Conservation (phyloP, 139 green algal genomes). For the Microglena sp. region DNA sequence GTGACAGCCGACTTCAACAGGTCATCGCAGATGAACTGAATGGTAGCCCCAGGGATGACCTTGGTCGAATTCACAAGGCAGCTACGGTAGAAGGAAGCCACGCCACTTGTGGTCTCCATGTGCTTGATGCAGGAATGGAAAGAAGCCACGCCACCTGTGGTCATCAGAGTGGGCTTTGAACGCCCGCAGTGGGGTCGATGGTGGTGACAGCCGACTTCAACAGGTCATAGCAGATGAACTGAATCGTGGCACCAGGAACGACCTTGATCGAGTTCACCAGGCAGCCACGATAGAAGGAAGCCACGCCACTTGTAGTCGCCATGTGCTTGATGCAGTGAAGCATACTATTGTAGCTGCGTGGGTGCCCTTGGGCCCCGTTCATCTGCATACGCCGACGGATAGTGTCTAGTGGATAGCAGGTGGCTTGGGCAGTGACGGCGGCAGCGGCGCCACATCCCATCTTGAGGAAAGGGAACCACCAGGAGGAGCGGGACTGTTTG, state of each 20-base stretch:
- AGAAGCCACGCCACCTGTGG: not conserved
- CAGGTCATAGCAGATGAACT: constrained; percentile 51
- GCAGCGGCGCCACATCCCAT: constrained; percentile 46
- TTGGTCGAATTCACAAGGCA: no score
- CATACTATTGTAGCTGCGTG: not conserved
- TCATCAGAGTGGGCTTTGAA: constrained; percentile 31
- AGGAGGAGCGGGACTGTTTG: constrained; percentile 16
- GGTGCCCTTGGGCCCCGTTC: constrained; percentile 19
- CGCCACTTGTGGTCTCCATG: constrained; percentile 8
- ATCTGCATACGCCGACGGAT: constrained; percentile 53
- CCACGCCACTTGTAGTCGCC: constrained; percentile 11
- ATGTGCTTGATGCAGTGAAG: constrained; percentile 36
- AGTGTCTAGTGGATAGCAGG: constrained; percentile 55
- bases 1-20: constrained; percentile 31
- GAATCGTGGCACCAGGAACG: constrained; percentile 39
- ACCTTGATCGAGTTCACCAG: constrained; percentile 42
- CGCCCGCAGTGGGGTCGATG: constrained; percentile 39
- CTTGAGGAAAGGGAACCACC: constrained; percentile 49
- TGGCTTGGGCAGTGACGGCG: constrained; percentile 36
- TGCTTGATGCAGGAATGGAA: no score
- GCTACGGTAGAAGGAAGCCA: no score
- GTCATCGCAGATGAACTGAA: constrained; percentile 57
- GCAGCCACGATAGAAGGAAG: constrained; percentile 40
- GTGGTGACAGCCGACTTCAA: constrained; percentile 31
- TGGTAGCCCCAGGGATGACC: constrained; percentile 33